A percentile compares a stretch with the other conserved stretches of the same genome.
Evolutionary conservation across 2,329 filamentous ascomycete genomes (phyloP).

Genomic region (Penicillium oxalicum): DNA sequence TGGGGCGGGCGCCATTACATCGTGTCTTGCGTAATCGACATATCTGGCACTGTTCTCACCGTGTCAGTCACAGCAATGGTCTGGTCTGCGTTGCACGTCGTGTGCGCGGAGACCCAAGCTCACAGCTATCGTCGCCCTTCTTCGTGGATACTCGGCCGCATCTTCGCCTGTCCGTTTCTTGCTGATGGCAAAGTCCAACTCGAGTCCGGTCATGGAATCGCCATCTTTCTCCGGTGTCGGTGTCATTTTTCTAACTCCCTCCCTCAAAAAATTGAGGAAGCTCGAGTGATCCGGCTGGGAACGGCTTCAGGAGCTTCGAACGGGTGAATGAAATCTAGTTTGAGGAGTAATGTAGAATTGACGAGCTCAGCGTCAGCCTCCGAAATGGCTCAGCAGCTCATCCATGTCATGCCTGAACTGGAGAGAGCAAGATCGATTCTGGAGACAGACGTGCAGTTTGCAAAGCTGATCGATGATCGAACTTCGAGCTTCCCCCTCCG

Average conservation of each 20-base stretch:
- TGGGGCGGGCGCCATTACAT: constrained; percentile 72
- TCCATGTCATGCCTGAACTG: no score
- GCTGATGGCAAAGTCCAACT: constrained; percentile 12
- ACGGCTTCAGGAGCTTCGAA: background rate
- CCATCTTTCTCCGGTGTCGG: constrained; percentile 5
- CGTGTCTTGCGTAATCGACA: constrained; percentile 74
- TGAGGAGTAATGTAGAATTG: no score
- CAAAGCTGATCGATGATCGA: no score
- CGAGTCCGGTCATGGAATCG: constrained; percentile 4
- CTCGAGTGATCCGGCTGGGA: background rate
- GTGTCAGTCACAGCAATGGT: background rate
- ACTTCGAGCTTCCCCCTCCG: no score
- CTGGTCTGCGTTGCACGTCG: no score
- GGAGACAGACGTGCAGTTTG: no score
- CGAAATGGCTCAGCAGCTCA: no score
- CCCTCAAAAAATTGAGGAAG: background rate
- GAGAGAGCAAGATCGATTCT: no score
- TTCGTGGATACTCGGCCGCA: constrained; percentile 27
- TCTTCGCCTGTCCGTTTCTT: constrained; percentile 29
- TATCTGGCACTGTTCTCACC: constrained; percentile 61
- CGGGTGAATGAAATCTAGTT: no score
- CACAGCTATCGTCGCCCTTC: constrained; percentile 32
- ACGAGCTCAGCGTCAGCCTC: no score
- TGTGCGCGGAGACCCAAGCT: constrained; percentile 4
- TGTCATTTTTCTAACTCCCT: background rate